Evolutionary conservation across 768 basidiomycete species (phyloP).

Genomic region (Mycena venus): DNA sequence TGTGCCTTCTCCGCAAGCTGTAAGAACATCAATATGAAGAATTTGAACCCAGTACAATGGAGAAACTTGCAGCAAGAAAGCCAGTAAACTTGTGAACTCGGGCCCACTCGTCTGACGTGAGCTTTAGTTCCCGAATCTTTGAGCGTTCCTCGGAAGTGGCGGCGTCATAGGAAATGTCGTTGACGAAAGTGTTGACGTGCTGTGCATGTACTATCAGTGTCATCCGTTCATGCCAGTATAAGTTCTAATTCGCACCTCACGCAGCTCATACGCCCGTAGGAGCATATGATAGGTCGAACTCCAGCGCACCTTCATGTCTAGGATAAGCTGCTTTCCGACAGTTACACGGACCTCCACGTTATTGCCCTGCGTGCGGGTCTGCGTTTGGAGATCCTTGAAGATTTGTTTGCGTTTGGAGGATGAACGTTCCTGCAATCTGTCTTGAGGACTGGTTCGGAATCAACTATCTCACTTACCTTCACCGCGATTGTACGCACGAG

Average conservation of each 20-base stretch:
- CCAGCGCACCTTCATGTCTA: conserved; percentile 50
- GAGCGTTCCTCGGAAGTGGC: conserved; percentile 38
- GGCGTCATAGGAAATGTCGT: conserved; percentile 39
- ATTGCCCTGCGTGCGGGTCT: not conserved
- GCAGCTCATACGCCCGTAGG: conserved; percentile 1
- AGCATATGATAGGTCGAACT: conserved; percentile 49
- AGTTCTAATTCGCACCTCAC: conserved; percentile 17
- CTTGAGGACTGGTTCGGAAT: no score
- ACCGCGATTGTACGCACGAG: conserved; percentile 40
- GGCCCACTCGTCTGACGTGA: conserved; percentile 41
- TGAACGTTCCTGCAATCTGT: conserved; percentile 41
- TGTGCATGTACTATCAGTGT: no score
- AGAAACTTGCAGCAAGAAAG: conserved; percentile 38
- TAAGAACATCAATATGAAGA: not conserved
- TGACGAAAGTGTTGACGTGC: no score
- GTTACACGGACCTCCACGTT: not conserved
- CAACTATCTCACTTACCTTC: no score
- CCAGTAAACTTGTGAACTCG: conserved; percentile 34
- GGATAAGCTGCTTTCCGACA: conserved; percentile 35
- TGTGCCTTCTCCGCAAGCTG: conserved; percentile 48
- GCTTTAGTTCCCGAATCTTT: conserved; percentile 35
- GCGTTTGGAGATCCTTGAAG: conserved; percentile 33
- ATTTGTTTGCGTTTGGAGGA: conserved; percentile 43
- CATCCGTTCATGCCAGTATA: no score
- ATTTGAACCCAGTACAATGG: not conserved